Base-by-base conservation (phyloP, 1,284 basidiomycete genomes). In the Prillingera fragicola region DNA sequence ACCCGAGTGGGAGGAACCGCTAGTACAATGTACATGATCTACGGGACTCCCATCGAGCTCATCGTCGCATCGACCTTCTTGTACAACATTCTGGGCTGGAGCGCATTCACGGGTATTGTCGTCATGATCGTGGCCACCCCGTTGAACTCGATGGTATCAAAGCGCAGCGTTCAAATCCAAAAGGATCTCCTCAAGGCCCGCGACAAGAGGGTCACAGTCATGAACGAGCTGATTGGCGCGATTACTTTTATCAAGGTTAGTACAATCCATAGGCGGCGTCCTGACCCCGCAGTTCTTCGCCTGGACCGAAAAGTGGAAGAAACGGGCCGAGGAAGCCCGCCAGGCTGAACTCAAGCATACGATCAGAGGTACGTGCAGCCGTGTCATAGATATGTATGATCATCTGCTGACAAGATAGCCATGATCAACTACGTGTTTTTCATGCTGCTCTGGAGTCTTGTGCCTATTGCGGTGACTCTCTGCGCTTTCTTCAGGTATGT, bases 31-130 rank as follows among this genome's bases (percentile, higher is more conserved):
- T 69, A 67, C 53, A 62, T 54, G 28, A 55, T 88, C 21, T 83
- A 85, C 59, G 74, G 68, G 73, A 84, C 80, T 0, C 87, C 87
- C 0, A 77, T 91, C 43, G 89, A 95, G 64, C 80, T 94, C 43
- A 57, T 81, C 36, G 80, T 94, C 33, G 88, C 83, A 2, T 75
- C 77, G 1, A 45, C 76, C 3, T 87, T 91, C 73, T 75, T 92
- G 14, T 94, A 89, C 70, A 79, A 83, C 55, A 73, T 94, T 8
- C 80, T 94, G 5, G 90, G 89, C 0, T 76, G 78, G 68, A 84
- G 85, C 6, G 87, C 87, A 0, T 87, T 95, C 52, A 81, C 84
- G 2, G 91, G 91, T 6, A 83, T 92, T 52, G 50, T 82, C n/a
- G 77, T 87, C n/a, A 72, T 92, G 5, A 48, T 84, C 13, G 66